These are phyloP conservation scores for Catharanthus roseus DNA, from an alignment of 257 asterid species.

Conservation along the genomic window DNA sequence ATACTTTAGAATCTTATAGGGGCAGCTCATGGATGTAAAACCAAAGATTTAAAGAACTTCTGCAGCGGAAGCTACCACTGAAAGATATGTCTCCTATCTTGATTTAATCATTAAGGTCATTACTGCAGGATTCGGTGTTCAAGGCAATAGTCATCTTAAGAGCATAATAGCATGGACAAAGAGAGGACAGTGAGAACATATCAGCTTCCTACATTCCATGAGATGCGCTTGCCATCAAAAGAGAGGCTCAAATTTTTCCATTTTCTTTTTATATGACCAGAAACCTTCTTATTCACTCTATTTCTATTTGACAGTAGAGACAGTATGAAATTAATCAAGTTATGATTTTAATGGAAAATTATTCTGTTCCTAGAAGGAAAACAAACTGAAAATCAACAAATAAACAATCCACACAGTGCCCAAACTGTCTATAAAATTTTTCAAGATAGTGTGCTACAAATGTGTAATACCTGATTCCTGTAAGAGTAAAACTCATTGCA, in stretches of 20 bases:
- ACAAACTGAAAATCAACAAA: background rate
- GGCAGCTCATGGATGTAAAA: no score
- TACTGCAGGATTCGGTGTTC: no score
- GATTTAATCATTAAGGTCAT: background rate
- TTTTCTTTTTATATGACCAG: background rate
- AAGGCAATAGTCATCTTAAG: no score
- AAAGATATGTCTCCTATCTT: background rate
- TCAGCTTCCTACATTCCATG: background rate
- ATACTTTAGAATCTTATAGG: background rate
- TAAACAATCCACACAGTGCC: background rate
- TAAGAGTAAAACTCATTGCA: constrained; percentile 93
- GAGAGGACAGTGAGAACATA: background rate
- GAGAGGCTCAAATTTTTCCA: background rate
- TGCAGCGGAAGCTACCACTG: no score
- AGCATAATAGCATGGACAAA: no score
- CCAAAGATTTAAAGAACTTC: no score
- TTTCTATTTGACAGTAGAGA: background rate
- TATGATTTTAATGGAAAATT: background rate
- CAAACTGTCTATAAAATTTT: background rate
- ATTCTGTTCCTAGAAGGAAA: background rate
- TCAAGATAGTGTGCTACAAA: background rate
- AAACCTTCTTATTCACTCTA: background rate
- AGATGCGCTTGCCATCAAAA: background rate
- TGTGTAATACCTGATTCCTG: constrained; percentile 65
- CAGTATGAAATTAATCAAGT: background rate